Percentiles rank a stretch among this genome's conserved stretches.
Evolutionary conservation across 2,329 filamentous ascomycete genomes (phyloP).

Genomic region (Myriosclerotinia curreyana): DNA sequence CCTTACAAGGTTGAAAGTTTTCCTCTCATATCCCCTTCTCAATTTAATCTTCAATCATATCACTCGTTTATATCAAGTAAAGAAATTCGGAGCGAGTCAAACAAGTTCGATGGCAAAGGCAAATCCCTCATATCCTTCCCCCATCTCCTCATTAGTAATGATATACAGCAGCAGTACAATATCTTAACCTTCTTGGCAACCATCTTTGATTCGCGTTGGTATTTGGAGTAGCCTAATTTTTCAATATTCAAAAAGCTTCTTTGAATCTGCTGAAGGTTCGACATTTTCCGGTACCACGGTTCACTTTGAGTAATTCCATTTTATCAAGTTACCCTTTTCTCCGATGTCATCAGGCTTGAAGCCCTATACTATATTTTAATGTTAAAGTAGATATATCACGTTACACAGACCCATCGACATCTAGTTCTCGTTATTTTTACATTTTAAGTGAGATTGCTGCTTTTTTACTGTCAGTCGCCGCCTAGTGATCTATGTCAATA

Average conservation of each 20-base stretch:
- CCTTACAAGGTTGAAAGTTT: background rate
- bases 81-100: background rate
- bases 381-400: background rate
- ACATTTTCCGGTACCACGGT: constrained; percentile 8
- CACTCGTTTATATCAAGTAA: background rate
- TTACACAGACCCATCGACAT: background rate
- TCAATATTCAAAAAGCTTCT: background rate
- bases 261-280: background rate
- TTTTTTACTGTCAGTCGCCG: too few species aligned
- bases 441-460: too few species aligned
- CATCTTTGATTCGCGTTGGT: background rate
- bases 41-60: background rate
- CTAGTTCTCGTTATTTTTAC: too few species aligned
- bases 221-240: background rate
- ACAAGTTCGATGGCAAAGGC: too few species aligned
- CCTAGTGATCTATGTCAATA: background rate
- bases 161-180: background rate
- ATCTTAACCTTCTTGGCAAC: background rate
- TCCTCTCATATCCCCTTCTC: background rate
- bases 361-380: background rate
- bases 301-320: background rate
- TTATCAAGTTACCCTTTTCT: background rate
- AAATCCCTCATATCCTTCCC: background rate
- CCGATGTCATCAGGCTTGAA: background rate
- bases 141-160: background rate